Evolutionary conservation across 192 early-diverging fungal genomes (phyloP), one percentile per base, ranked within the genome.

Genomic region (Powellomyces hirtus): DNA sequence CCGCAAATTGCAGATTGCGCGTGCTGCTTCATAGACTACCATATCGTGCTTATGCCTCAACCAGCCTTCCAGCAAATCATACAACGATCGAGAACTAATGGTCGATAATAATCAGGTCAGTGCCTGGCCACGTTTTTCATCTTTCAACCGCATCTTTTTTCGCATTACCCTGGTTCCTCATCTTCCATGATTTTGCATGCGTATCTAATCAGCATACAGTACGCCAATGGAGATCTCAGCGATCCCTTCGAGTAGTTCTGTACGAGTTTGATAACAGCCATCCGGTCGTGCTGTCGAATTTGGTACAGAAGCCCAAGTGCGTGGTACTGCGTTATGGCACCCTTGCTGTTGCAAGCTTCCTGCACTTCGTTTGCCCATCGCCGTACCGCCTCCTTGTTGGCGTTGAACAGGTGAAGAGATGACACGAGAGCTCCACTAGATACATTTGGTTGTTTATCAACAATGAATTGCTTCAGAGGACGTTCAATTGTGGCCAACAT

Each of bases 291-390:
- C 73, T 95, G 92, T 13, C 94, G 84, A 59, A 99, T 98, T 52
- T 88, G 88, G 70, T 96, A 99, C 77, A 99, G 72, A 8, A 99
- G 80, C 2, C 96, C 97, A 14, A 98, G 74, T n/a, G 97, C 96
- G 70, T 99, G 97, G 77, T 99, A 99, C 81, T 99, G 97, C 35
- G 89, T 87, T 75, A 92, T 93, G 61, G 89, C 89, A n/a, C 91
- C 91, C 69, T 96, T 98, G 55, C 85, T 85, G 77, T 91, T 90
- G 29, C 95, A 87, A 1, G 94, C 93, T 81, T 99, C 97, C 76
- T 92, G 89, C 24, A 94, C 94, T 79, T 99, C 97, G 57, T 95
- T 98, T 20, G 90, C 90, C 97, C 97, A 99, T 55, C 97, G 86
- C 67, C 88, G 81, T n/a, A 99, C 91, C 18, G 94, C 89, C 59